Evolutionary conservation across 192 early-diverging fungal species (phyloP).

Genomic region (Mortierella hygrophila): DNA sequence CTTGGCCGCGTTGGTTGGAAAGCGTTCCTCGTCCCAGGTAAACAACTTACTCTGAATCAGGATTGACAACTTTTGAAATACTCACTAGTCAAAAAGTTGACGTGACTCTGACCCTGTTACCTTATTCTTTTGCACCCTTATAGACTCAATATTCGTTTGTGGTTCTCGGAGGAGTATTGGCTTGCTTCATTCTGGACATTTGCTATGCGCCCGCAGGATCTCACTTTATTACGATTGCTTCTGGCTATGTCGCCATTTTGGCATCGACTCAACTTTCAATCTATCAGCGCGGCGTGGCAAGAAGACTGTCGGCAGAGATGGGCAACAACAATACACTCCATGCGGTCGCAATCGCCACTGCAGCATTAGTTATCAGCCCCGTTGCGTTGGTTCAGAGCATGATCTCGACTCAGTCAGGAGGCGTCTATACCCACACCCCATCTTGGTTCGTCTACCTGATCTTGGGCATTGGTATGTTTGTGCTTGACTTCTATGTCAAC

Average conservation of each 20-base stretch:
- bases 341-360: constrained; percentile 42
- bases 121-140: background rate
- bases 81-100: background rate
- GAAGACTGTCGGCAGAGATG: constrained; percentile 54
- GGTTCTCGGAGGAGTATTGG: constrained; percentile 32
- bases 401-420: constrained; percentile 18
- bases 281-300: constrained; percentile 46
- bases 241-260: constrained; percentile 49
- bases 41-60: background rate
- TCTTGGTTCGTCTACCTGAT: constrained; percentile 40
- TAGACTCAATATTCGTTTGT: constrained; percentile 40
- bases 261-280: constrained; percentile 48
- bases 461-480: constrained; percentile 56
- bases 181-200: constrained; percentile 39
- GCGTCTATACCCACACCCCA: constrained; percentile 33
- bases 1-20: constrained; percentile 39
- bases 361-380: constrained; percentile 49
- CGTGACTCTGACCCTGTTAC: background rate
- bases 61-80: background rate
- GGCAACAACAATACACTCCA: constrained; percentile 47
- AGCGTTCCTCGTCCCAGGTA: constrained; percentile 43
- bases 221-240: constrained; percentile 18
- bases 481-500: constrained; percentile 57
- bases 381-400: constrained; percentile 54
- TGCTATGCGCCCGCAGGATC: constrained; percentile 36